Evolutionary conservation across 2,329 filamentous ascomycete genomes (phyloP), one percentile per base, ranked within the genome.

Genomic region (Aquanectria penicillioides): DNA sequence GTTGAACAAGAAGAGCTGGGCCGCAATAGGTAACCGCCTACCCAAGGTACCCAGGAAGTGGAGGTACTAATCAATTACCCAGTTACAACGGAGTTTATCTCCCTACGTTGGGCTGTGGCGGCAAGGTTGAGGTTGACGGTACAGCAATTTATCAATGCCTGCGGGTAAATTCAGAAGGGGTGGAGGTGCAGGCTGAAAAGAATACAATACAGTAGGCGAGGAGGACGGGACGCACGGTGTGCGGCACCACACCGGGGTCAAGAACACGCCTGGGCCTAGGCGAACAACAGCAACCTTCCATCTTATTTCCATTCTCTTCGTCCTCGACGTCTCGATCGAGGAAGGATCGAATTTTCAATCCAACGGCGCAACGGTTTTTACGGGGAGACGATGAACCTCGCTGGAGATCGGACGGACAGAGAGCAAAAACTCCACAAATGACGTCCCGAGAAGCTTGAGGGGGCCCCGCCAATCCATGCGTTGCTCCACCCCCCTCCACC

Each of bases 341-440:
- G 22, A 44, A 15, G 12, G 26, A n/a, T n/a, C 41, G 11, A 46
- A 46, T 33, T 46, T 33, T 31, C 41, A 29, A 37, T 46, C 18
- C 26, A 38, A 29, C 23, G 22, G 9, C 13, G 20, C 22, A 17
- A 29, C n/a, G 38, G 41, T 41, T 31, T 25, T 12, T 31, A 46
- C 17, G 25, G 37, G 38, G 31, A 5, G 40, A 51, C 26, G 25
- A 29, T 22, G 47, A 41, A 26, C 34, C 31, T 44, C 18, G 33
- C 33, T 25, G 37, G 44, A 31, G 53, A 56, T 57, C 38, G 38
- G 38, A 44, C 38, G 40, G 26, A 23, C 12, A 37, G 12, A 46
- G n/a, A 57, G 29, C 40, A 34, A 18, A 44, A 46, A 38, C 20
- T 47, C 54, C 54, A 57, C 54, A 50, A 57, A 57, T 57, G 15